Evolutionary conservation across 108 stramenopile species (phyloP).

Genomic region (Skeletonema grethae): DNA sequence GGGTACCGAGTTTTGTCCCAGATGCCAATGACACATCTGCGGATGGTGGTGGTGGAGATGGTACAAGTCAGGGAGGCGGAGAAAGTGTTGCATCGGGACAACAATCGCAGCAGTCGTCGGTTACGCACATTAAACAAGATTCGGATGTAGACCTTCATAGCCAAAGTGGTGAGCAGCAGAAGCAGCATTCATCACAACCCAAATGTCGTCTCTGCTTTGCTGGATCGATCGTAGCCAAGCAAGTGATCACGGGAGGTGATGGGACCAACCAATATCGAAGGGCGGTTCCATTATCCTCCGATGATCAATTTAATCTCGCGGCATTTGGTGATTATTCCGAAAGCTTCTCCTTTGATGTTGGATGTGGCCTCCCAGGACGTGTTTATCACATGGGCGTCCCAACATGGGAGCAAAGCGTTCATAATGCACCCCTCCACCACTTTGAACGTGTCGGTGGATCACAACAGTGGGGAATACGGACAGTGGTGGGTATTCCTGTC

Average conservation of each 20-base stretch:
- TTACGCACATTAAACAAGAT: background rate
- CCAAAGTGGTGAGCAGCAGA: background rate
- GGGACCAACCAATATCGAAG: constrained; percentile 27
- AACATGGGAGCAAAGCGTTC: constrained; percentile 85
- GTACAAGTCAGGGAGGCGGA: constrained; percentile 6
- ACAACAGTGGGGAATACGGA: constrained; percentile 83
- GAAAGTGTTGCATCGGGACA: constrained; percentile 6
- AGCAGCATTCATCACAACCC: constrained; percentile 7
- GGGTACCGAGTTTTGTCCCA: constrained; percentile 90
- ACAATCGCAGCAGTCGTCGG: background rate
- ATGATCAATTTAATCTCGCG: constrained; percentile 71
- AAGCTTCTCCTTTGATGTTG: constrained; percentile 87
- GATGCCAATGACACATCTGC: constrained; percentile 6
- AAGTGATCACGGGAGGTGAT: constrained; percentile 45
- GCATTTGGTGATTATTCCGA: constrained; percentile 88
- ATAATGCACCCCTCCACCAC: constrained; percentile 78
- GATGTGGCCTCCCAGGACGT: constrained; percentile 81
- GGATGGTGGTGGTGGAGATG: background rate
- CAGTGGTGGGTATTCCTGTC: constrained; percentile 84
- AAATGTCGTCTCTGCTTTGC: constrained; percentile 87
- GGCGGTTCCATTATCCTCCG: constrained; percentile 41
- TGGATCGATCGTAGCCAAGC: constrained; percentile 71
- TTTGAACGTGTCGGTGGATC: constrained; percentile 87
- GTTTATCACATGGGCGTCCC: constrained; percentile 80
- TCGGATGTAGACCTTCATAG: too few relatives aligned